Evolutionary conservation across 2,329 filamentous ascomycete genomes (phyloP).

Genomic region (Fusarium goolgardi): DNA sequence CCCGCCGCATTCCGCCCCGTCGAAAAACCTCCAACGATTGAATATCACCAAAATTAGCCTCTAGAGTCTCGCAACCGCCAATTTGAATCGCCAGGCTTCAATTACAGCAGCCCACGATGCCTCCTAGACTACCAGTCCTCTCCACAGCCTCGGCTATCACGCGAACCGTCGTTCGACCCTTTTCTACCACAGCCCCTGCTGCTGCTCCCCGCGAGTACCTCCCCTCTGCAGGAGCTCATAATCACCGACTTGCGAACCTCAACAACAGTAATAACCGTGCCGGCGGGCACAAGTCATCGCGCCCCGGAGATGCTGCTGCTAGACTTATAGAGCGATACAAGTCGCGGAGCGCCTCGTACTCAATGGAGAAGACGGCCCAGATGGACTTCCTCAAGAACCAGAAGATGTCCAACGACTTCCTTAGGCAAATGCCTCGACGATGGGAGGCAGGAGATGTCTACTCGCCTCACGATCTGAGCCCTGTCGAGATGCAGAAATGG

Average conservation of each 20-base stretch:
- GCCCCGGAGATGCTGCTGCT: conserved; percentile 47
- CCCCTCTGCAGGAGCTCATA: conserved; percentile 14
- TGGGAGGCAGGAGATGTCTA: conserved; percentile 89
- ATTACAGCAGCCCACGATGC: conserved; percentile 52
- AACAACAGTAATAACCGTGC: conserved; percentile 31
- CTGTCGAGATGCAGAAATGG: conserved; percentile 85
- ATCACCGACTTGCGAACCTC: conserved; percentile 41
- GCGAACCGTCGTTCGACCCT: conserved; percentile 42
- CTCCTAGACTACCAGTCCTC: conserved; percentile 52
- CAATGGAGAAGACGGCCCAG: conserved; percentile 49
- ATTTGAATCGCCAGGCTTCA: conserved; percentile 10
- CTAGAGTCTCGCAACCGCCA: conserved; percentile 8
- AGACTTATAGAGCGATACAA: conserved; percentile 48
- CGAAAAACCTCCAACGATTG: conserved; percentile 45
- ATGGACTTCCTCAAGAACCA: conserved; percentile 55
- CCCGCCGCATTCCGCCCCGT: conserved; percentile 42
- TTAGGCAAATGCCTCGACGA: conserved; percentile 73
- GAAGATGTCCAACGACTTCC: conserved; percentile 63
- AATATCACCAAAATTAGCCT: conserved; percentile 34
- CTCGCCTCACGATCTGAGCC: conserved; percentile 85
- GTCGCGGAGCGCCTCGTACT: conserved; percentile 31
- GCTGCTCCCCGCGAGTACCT: conserved; percentile 43
- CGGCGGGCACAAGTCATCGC: conserved; percentile 1
- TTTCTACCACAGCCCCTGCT: conserved; percentile 48
- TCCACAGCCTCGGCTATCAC: conserved; percentile 39